Base-by-base conservation (phyloP, 163 green algal genomes). In the Volvox carteri region DNA sequence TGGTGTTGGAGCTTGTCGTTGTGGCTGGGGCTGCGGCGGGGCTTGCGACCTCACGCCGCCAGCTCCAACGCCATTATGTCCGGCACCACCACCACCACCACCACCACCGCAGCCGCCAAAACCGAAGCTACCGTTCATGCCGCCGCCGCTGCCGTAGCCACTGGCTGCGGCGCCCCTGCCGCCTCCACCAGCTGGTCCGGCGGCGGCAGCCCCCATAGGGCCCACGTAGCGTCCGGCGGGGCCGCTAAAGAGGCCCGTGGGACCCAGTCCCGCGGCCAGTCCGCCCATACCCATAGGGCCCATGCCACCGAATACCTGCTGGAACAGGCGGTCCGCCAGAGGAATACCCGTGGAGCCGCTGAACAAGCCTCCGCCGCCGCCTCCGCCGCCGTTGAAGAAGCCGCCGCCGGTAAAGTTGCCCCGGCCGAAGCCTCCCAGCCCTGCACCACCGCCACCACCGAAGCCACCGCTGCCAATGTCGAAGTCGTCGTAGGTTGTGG, bases 281-380 rank as follows among this genome's bases (percentile, higher is more conserved):
- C 73, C 73, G 7, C 73, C 73, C 7, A 78, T 30, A 54, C 72
- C 42, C 41, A 60, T 60, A 4, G 14, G 1, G 4, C 75, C 75
- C 48, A 50, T 21, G 12, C 48, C 30, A 33, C 78, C 60, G 4
- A 77, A 86, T 18, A 86, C 78, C 30, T 79, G 68, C 19, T 54
- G 28, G 37, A 88, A 81, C 2, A 88, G 7, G 2, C 39, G 37
- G 48, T 88, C 83, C 0, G 83, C 83, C 30, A 81, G 33, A 1
- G 83, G 83, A 67, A 73, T 88, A 25, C 83, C 83, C 2, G 50
- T 81, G 83, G 33, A 87, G 41, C 42, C 78, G 41, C 58, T 28
- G 12, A 77, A 77, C 16, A 33, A 18, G 4, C 78, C 60, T 37
- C 58, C 46, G 25, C 58, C 44, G n/a, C 37, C 62, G n/a, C 14